A percentile compares a stretch with the other conserved stretches of the same genome.
Conservation (phyloP, 140 eudicot species). For the Cichorium intybus region DNA sequence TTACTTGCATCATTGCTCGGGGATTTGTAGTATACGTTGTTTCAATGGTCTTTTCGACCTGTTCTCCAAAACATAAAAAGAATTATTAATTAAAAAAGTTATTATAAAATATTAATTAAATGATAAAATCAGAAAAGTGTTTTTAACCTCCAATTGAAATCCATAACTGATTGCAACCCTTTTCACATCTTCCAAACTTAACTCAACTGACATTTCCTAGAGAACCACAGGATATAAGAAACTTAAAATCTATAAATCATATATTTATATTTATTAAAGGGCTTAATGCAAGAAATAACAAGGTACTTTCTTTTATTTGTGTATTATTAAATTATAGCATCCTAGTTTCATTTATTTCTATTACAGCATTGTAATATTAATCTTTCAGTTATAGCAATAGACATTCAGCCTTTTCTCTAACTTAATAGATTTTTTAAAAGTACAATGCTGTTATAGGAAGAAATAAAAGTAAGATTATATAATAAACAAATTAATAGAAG, state of each 20-base stretch:
- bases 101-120: neutral
- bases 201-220: constrained; percentile 92
- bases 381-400: no score
- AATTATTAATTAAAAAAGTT: neutral
- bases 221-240: constrained; percentile 9
- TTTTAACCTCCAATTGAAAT: constrained; percentile 71
- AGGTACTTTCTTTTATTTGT: no score
- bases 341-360: no score
- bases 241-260: constrained; percentile 8
- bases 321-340: no score
- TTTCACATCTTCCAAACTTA: constrained; percentile 95
- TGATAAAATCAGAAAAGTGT: neutral
- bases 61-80: constrained; percentile 19
- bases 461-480: no score
- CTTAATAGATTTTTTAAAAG: no score
- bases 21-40: constrained; percentile 84
- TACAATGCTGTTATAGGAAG: no score
- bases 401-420: no score
- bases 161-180: constrained; percentile 74
- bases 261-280: neutral
- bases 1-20: constrained; percentile 96
- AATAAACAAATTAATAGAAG: no score
- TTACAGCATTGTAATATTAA: no score
- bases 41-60: constrained; percentile 79
- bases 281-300: no score